Conservation (phyloP, 78 protist species). For the Anaeramoeba ignava region DNA sequence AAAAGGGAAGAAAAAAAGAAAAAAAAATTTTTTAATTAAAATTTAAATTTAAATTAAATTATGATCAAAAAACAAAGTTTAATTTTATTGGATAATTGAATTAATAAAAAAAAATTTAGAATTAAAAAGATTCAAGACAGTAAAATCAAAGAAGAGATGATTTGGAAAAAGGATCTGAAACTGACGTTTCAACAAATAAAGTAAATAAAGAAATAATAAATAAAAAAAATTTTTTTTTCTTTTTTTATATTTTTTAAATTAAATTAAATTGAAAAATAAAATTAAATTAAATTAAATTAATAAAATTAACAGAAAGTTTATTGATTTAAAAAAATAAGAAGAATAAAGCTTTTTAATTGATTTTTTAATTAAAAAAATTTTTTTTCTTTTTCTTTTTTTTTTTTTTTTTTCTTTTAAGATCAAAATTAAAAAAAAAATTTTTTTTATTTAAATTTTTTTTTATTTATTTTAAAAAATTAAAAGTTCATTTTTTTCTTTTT, state of each 20-base stretch:
- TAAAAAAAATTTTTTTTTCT: neutral
- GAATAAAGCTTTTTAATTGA: slow-evolving; percentile 1
- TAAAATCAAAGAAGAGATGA: neutral
- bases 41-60: too few species aligned
- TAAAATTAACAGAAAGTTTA: neutral
- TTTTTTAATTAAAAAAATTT: slow-evolving; percentile 1
- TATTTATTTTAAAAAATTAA: neutral
- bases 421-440: neutral
- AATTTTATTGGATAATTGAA: too few species aligned
- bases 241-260: neutral
- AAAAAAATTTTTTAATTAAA: too few species aligned
- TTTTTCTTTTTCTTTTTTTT: neutral
- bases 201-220: neutral
- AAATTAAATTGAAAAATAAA: neutral
- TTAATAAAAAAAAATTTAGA: slow-evolving; percentile 3
- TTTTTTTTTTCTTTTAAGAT: neutral
- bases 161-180: neutral
- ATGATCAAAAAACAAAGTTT: too few species aligned
- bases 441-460: slow-evolving; percentile 1
- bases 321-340: neutral
- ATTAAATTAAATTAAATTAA: neutral
- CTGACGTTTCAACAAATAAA: neutral
- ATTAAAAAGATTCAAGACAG: neutral
- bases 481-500: too few species aligned
- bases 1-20: too few species aligned